A percentile compares a stretch with the other conserved stretches of the same genome.
These are phyloP conservation scores for Paecilomyces niveus DNA, from an alignment of 2,329 filamentous ascomycete species.

Conservation along the genomic window DNA sequence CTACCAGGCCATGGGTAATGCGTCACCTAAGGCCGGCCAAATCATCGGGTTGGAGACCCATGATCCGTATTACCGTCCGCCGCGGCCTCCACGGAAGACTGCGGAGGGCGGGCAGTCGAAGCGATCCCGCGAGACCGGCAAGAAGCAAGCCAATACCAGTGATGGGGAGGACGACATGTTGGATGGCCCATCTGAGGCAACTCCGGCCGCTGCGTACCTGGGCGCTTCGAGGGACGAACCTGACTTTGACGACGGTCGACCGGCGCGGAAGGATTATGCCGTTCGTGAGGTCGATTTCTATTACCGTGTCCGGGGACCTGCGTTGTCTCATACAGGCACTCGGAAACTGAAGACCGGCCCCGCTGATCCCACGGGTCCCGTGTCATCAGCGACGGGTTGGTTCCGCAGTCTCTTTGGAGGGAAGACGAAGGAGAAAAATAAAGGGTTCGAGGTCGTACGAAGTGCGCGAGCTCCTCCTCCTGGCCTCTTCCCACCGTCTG, in stretches of 20 bases:
- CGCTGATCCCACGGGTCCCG: slow-evolving; percentile 85
- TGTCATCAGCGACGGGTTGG: slow-evolving; percentile 85
- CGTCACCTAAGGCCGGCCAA: slow-evolving; percentile 34
- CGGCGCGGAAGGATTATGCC: slow-evolving; percentile 73
- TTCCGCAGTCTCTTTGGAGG: slow-evolving; percentile 70
- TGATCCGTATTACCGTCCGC: slow-evolving; percentile 86
- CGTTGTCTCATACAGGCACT: slow-evolving; percentile 72
- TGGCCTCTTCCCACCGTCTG: slow-evolving; percentile 49
- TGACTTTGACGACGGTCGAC: slow-evolving; percentile 42
- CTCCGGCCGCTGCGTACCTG: slow-evolving; percentile 49
- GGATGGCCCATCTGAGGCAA: slow-evolving; percentile 37
- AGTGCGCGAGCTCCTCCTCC: slow-evolving; percentile 79
- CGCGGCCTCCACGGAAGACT: slow-evolving; percentile 62
- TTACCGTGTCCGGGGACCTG: slow-evolving; percentile 84
- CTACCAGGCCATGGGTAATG: slow-evolving; percentile 37
- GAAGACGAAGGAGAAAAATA: slow-evolving; percentile 88
- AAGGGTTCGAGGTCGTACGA: slow-evolving; percentile 93
- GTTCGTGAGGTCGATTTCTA: slow-evolving; percentile 96
- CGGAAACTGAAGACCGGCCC: slow-evolving; percentile 88
- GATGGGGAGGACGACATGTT: slow-evolving; percentile 25
- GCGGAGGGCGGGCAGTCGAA: slow-evolving; percentile 44
- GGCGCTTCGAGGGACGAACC: slow-evolving; percentile 48
- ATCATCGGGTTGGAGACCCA: slow-evolving; percentile 45
- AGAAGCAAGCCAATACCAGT: slow-evolving; percentile 25
- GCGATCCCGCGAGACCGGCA: slow-evolving; percentile 3